Evolutionary conservation across 345 rosid genomes (phyloP).

Genomic region (Aethionema arabicum): DNA sequence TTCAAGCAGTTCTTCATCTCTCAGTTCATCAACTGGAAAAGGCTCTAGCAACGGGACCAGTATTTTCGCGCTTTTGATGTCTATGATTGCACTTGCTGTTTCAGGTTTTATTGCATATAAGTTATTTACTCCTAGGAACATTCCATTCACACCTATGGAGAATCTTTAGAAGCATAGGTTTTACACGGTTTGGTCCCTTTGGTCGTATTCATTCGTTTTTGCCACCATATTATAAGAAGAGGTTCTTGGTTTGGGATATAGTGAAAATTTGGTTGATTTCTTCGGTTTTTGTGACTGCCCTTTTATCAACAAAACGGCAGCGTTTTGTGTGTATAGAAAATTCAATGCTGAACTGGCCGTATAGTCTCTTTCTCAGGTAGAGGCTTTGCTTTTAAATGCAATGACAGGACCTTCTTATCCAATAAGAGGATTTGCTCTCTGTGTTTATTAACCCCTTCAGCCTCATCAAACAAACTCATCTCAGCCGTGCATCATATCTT

Average conservation of each 20-base stretch:
- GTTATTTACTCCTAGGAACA: slow-evolving; percentile 37
- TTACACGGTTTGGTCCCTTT: slow-evolving; percentile 16
- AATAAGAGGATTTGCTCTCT: too few relatives aligned
- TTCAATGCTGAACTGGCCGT: too few relatives aligned
- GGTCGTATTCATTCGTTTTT: slow-evolving; percentile 14
- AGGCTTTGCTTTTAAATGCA: too few relatives aligned
- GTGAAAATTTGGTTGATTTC: neutral
- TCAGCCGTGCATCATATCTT: too few relatives aligned
- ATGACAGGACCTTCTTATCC: too few relatives aligned
- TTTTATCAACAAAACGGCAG: too few relatives aligned
- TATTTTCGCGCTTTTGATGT: slow-evolving; percentile 59
- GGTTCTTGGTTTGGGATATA: neutral
- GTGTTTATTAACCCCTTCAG: too few relatives aligned
- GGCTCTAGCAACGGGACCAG: slow-evolving; percentile 55
- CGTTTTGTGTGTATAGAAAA: too few relatives aligned
- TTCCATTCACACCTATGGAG: slow-evolving; percentile 49
- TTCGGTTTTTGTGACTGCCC: neutral
- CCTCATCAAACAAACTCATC: too few relatives aligned
- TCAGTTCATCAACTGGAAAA: slow-evolving; percentile 36
- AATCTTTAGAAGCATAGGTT: slow-evolving; percentile 37
- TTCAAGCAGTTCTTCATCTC: slow-evolving; percentile 38
- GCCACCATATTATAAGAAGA: slow-evolving; percentile 9
- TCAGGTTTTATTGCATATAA: slow-evolving; percentile 67
- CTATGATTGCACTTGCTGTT: slow-evolving; percentile 56
- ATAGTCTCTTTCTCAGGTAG: too few relatives aligned